These are phyloP conservation scores for Zarea fungicola DNA, from an alignment of 2,329 filamentous ascomycete genomes.

Conservation along the genomic window DNA sequence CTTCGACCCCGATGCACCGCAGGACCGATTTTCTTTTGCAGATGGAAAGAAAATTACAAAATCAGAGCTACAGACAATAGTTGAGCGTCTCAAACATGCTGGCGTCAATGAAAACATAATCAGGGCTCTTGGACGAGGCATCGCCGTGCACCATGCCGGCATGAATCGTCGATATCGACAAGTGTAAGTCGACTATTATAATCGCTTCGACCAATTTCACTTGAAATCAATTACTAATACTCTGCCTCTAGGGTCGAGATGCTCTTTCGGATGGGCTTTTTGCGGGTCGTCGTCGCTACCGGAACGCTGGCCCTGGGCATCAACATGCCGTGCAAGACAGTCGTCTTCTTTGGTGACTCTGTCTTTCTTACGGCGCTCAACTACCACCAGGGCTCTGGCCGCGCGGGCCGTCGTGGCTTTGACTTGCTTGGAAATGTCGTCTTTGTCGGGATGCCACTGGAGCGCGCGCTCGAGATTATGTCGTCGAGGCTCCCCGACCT, in stretches of 20 bases:
- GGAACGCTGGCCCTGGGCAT: conserved; percentile 73
- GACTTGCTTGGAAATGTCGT: conserved; percentile 77
- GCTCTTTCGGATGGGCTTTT: conserved; percentile 65
- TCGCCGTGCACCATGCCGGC: conserved; percentile 74
- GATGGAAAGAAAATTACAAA: conserved; percentile 53
- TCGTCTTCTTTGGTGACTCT: conserved; percentile 70
- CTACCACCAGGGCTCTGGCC: conserved; percentile 70
- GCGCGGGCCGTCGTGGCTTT: conserved; percentile 74
- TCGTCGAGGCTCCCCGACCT: conserved; percentile 69
- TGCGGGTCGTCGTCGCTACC: conserved; percentile 68
- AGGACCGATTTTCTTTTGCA: conserved; percentile 62
- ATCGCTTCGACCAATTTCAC: not conserved
- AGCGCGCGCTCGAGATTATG: conserved; percentile 63
- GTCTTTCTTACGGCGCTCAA: conserved; percentile 69
- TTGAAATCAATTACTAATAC: not conserved
- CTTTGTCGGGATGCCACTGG: conserved; percentile 59
- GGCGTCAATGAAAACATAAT: conserved; percentile 50
- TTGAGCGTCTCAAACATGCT: conserved; percentile 46
- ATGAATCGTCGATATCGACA: conserved; percentile 75
- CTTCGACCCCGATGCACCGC: conserved; percentile 62
- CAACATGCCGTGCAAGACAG: conserved; percentile 80
- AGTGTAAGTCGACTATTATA: conserved; percentile 33
- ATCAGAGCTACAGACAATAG: conserved; percentile 53
- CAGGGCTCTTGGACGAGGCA: conserved; percentile 57
- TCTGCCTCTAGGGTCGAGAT: conserved; percentile 54